These are phyloP conservation scores for Parasitella parasitica DNA, from an alignment of 371 early-diverging fungal genomes.

Conservation along the genomic window DNA sequence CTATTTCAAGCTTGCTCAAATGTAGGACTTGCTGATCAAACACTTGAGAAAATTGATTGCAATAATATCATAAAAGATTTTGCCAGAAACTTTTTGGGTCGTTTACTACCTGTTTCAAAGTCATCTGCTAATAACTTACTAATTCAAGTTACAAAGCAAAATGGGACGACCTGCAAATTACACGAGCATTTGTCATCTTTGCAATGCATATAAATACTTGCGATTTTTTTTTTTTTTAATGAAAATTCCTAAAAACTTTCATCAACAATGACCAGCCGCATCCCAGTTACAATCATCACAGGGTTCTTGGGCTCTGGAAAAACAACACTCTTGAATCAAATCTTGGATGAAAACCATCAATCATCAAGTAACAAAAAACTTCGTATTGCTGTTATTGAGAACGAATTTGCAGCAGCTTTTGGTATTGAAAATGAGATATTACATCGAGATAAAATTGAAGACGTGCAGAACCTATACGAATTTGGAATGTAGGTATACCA, in stretches of 20 bases:
- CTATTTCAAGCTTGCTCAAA: no score
- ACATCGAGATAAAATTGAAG: constrained; percentile 23
- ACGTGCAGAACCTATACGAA: constrained; percentile 37
- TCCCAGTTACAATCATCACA: constrained; percentile 30
- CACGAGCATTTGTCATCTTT: no score
- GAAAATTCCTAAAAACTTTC: neutral
- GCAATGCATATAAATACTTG: neutral
- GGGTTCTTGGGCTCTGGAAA: constrained; percentile 32
- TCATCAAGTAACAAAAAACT: neutral
- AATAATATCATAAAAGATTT: no score
- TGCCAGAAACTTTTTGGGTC: no score
- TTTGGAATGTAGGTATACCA: constrained; percentile 35
- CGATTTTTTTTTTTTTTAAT: neutral
- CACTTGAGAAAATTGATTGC: no score
- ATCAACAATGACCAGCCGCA: constrained; percentile 3
- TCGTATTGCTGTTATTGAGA: constrained; percentile 32
- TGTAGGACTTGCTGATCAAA: no score
- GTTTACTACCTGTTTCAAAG: no score
- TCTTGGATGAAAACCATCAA: constrained; percentile 9
- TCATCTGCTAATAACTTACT: no score
- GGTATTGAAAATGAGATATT: constrained; percentile 44
- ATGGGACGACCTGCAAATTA: no score
- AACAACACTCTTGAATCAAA: constrained; percentile 17
- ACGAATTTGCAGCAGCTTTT: constrained; percentile 43
- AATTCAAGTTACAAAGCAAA: no score